These are phyloP conservation scores for Bipolaris bicolor DNA, from an alignment of 2,329 filamentous ascomycete genomes.

Conservation along the genomic window DNA sequence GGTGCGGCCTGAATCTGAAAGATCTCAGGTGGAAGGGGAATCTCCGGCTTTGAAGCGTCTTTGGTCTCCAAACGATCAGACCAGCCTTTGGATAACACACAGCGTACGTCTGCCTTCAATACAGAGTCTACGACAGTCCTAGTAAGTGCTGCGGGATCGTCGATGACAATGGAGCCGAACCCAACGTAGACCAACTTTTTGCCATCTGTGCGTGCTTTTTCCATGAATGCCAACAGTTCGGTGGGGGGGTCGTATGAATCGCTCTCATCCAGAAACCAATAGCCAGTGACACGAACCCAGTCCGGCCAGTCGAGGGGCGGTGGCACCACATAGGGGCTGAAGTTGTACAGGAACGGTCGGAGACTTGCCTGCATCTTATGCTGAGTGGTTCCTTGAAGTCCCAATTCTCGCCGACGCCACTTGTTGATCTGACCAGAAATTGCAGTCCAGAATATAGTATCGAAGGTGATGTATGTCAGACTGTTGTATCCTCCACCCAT, in stretches of 20 bases:
- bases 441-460: conserved; percentile 95
- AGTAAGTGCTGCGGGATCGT: conserved; percentile 85
- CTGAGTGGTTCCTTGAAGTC: conserved; percentile 78
- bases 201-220: conserved; percentile 75
- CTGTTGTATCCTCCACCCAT: conserved; percentile 96
- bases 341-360: conserved; percentile 98
- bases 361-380: conserved; percentile 96
- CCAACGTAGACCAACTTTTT: conserved; percentile 97
- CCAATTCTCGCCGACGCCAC: conserved; percentile 84
- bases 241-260: conserved; percentile 73
- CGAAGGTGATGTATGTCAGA: conserved; percentile 94
- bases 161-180: conserved; percentile 94
- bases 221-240: conserved; percentile 81
- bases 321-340: conserved; percentile 90
- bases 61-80: conserved; percentile 76
- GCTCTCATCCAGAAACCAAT: conserved; percentile 91
- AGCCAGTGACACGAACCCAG: conserved; percentile 96
- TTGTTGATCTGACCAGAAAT: conserved; percentile 89
- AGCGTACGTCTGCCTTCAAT: conserved; percentile 87
- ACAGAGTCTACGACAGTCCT: conserved; percentile 93
- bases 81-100: conserved; percentile 96
- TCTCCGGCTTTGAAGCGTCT: conserved; percentile 64
- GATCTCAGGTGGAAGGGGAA: conserved; percentile 78
- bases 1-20: conserved; percentile 87
- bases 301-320: conserved; percentile 95